Base-by-base conservation (phyloP, 768 basidiomycete genomes). In the Pleurotus citrinopileatus region DNA sequence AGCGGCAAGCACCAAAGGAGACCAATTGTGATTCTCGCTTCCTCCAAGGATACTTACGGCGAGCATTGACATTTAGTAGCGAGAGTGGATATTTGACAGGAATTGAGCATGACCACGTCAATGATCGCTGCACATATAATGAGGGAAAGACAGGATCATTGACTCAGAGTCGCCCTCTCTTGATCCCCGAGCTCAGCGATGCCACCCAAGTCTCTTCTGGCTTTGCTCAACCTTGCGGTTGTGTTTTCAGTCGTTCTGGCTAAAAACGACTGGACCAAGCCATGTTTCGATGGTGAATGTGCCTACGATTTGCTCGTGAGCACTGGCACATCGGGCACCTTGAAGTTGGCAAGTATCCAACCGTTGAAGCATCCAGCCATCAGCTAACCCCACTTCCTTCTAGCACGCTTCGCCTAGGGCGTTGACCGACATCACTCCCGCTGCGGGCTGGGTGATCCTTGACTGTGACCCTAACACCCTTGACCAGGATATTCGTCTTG, bases 271-370 rank as follows among this genome's bases (percentile, higher is more conserved):
- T 65, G 64, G 64, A 42, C 53, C 20, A 56, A 52, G 17, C 64
- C 65, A 6, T 66, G 65, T 37, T 58, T 63, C 19, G 36, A 61
- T n/a, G 65, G 65, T 27, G 38, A 42, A 29, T 66, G 65, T 43
- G 47, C 53, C 15, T 66, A 65, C 44, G 56, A 60, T 23, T 42
- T 61, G 23, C 57, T 58, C 17, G 7, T 4, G 4, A 2, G 5
- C 3, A 19, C n/a, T n/a, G n/a, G n/a, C n/a, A 25, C 45, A n/a
- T 47, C 45, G 25, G 27, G 45, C 17, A 29, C 27, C 6, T 15
- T 47, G 22, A 47, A 47, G 27, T n/a, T 47, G n/a, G 45, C 17
- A 26, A 8, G n/a, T 10, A 6, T 2, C 17, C 12, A 3, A 17
- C 17, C 8, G 12, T 27, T n/a, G n/a, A n/a, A n/a, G n/a, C n/a